Percentiles rank a stretch among this genome's conserved stretches.
Evolutionary conservation across 1,139 yeast species (phyloP).

Genomic region (Pichia sp.): DNA sequence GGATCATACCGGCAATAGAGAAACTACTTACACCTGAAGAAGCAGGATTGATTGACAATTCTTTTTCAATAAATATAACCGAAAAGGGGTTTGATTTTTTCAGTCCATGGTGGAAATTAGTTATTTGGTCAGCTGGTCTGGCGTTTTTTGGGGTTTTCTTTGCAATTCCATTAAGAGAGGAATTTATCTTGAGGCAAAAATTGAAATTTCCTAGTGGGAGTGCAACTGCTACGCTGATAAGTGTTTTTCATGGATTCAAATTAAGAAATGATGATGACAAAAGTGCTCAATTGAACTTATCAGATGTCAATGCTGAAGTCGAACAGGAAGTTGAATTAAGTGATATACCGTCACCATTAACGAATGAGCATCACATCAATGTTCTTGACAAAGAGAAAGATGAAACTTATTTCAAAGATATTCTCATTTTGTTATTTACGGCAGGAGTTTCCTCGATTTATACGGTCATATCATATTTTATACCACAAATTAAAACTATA

Average conservation of each 20-base stretch:
- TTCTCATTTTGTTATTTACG: slow-evolving; percentile 49
- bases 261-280: slow-evolving; percentile 28
- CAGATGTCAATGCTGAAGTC: too few species aligned
- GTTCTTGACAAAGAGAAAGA: not conserved
- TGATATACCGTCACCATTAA: too few species aligned
- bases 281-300: too few species aligned
- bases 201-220: slow-evolving; percentile 92
- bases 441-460: slow-evolving; percentile 65
- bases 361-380: too few species aligned
- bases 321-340: too few species aligned
- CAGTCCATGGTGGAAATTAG: slow-evolving; percentile 38
- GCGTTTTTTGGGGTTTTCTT: slow-evolving; percentile 94
- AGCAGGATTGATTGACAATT: slow-evolving; percentile 42
- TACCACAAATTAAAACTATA: slow-evolving; percentile 58
- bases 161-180: slow-evolving; percentile 81
- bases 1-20: slow-evolving; percentile 95
- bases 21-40: slow-evolving; percentile 74
- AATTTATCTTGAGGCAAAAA: slow-evolving; percentile 77
- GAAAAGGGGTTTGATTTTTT: slow-evolving; percentile 14
- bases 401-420: slow-evolving; percentile 47
- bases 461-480: slow-evolving; percentile 62
- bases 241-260: slow-evolving; percentile 72
- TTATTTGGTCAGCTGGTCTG: slow-evolving; percentile 77
- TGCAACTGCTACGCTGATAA: slow-evolving; percentile 89
- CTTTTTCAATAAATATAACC: not conserved